Base-by-base conservation (phyloP, 2,329 filamentous ascomycete species). In the Calonectria fujianensis region DNA sequence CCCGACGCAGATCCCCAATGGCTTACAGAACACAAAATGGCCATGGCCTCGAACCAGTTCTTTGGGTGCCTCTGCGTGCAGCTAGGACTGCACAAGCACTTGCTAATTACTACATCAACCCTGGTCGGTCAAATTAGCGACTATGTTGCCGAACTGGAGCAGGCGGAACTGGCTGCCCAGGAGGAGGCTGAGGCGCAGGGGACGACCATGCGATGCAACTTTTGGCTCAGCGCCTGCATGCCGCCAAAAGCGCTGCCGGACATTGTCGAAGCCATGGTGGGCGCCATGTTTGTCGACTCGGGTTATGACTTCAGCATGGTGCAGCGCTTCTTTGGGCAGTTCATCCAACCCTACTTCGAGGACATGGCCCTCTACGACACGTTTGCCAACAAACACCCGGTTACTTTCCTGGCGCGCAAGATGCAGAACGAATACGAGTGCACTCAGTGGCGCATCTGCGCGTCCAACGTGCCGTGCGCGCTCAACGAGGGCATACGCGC, bases 21-120 rank as follows among this genome's bases (percentile, higher is more conserved):
- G 96, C 89, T 99, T 74, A 98, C 97, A 0, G 97, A 98, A 85
- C 96, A 98, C 89, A 98, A 98, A 86, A 98, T 97, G 93, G 95
- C 96, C n/a, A 98, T 99, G 95, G 96, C 97, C 0, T 97, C 95
- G 69, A 99, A 99, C 86, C 96, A 96, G 75, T 99, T 98, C 82
- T 89, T 98, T 1, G 95, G 94, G 1, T 95, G 93, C 24, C 88
- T 98, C 4, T 94, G 94, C 74, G 95, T 97, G 4, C 90, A 91
- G 63, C 90, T 98, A 0, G 93, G 91, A 0, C 93, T 98, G 70
- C 93, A 98, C 82, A 91, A 88, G 64, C 93, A 96, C 82, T 86
- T 98, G 20, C 90, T 92, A 0, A 85, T 89, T 8, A 88, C 94
- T 11, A 87, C 86, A 3, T 79, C 85, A 0, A 35, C 76, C 0